Base-by-base conservation (phyloP, 805 yeast species). In the Starmerella riodocensis region DNA sequence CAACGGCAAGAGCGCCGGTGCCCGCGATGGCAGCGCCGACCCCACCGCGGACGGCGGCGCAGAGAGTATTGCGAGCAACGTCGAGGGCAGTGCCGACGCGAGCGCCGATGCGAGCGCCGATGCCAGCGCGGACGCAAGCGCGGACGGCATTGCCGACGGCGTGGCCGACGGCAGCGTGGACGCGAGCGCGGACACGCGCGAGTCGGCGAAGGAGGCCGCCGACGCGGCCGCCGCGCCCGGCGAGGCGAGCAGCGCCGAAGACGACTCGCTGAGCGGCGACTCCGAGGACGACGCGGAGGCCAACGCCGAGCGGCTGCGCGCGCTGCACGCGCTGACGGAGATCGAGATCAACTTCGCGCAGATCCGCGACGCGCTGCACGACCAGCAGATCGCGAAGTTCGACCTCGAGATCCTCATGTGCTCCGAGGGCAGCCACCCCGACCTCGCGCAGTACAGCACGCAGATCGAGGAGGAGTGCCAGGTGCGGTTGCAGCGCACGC, bases 351-450 rank as follows among this genome's bases (percentile, higher is more conserved):
- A 78, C 39, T 91, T 86, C 66, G 96, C 97, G 6, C 67, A 71
- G 45, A 65, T 88, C 40, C 73, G 95, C 47, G 96, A 91, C 57
- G 70, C 71, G 52, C 63, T 91, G 36, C 88, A 80, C 58, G 85
- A 79, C 44, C 94, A 85, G 55, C 86, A 83, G 56, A 63, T 86
- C 53, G 65, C 70, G 27, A 71, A 81, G 46, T 67, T 81, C 47
- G 82, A 83, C 49, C 77, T 79, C 32, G 98, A 91, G 57, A 63
- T 88, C 45, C 78, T 78, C 52, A 72, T 88, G 69, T 86, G 97
- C 61, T 63, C 77, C 25, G 78, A 77, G 46, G 95, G 95, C 11
- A 72, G 84, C 17, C 98, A 91, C 59, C 97, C 97, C 0, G 95
- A 86, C 51, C 68, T 88, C 39, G 70, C 81, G 28, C 69, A 72